These are phyloP conservation scores for Erodium texanum DNA, from an alignment of 441 rosid genomes.

Conservation along the genomic window DNA sequence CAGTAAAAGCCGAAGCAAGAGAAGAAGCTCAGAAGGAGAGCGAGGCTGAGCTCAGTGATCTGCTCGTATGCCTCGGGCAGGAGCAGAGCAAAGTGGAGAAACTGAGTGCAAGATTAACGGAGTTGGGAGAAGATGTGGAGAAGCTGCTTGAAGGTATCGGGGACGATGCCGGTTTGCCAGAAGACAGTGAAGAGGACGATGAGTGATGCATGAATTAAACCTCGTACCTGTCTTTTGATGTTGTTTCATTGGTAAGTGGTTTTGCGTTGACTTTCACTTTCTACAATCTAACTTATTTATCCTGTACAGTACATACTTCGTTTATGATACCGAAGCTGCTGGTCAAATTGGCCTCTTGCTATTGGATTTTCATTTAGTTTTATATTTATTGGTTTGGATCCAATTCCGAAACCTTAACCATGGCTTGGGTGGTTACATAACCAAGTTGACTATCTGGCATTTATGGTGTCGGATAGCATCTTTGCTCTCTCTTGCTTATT, in stretches of 20 bases:
- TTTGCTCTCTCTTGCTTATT: background rate
- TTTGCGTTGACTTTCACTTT: too few relatives aligned
- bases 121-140: slow-evolving; percentile 84
- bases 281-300: too few relatives aligned
- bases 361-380: too few relatives aligned
- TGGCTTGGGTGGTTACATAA: background rate
- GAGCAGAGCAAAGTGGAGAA: slow-evolving; percentile 93
- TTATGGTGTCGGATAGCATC: slow-evolving; percentile 4
- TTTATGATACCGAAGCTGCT: too few relatives aligned
- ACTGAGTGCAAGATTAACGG: slow-evolving; percentile 54
- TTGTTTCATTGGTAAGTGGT: too few relatives aligned
- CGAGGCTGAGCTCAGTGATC: slow-evolving; percentile 82
- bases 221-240: too few relatives aligned
- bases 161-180: slow-evolving; percentile 66
- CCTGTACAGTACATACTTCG: too few relatives aligned
- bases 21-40: slow-evolving; percentile 96
- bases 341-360: too few relatives aligned
- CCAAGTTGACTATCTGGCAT: slow-evolving; percentile 1
- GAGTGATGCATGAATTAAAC: slow-evolving; percentile 24
- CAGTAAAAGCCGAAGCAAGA: slow-evolving; percentile 66
- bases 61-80: slow-evolving; percentile 94
- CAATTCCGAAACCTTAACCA: too few relatives aligned
- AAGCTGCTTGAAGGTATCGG: slow-evolving; percentile 79
- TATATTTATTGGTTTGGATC: too few relatives aligned
- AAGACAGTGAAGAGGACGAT: slow-evolving; percentile 59